Evolutionary conservation across 2,329 filamentous ascomycete species (phyloP), one percentile per base, ranked within the genome.

Genomic region (Albophoma yamanashiensis): DNA sequence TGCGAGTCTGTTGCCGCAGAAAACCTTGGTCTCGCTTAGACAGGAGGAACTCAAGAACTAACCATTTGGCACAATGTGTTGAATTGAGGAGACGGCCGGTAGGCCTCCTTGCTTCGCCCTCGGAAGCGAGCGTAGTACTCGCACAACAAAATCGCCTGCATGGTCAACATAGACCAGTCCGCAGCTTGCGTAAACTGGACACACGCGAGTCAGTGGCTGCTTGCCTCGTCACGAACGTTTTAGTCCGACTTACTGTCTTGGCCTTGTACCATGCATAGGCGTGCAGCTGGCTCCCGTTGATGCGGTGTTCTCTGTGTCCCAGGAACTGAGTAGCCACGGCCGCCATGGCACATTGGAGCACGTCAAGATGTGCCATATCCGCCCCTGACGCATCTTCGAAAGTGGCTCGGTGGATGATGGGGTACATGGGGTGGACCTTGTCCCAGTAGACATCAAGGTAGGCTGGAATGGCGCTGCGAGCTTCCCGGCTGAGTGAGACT

Each of bases 371-470:
- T 58, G 78, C 76, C 5, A 70, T 69, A 9, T 62, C 61, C 34
- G 59, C 63, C 14, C 64, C 65, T 7, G 66, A 62, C 22, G 70
- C 69, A 34, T 70, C 71, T 60, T 80, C 76, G 47, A 79, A 76
- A 17, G 75, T 76, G 27, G 71, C 68, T 60, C 74, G 75, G 68
- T 84, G 81, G 34, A 83, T 73, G 34, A 83, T 67, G n/a, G 81
- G 81, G 64, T 77, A 78, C 59, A 74, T 63, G 27, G 73, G 71
- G 64, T 82, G 74, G 56, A 82, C 77, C 62, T 75, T 76, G 57
- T 77, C 73, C 82, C 82, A 84, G 69, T 83, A 84, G 42, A 79
- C 70, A 31, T 79, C 73, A 61, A 84, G 71, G 63, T 83, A 83
- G 50, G 68, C 67, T 50, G 82, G 79, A 55, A 83, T 75, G 47